Conservation (phyloP, 2,329 filamentous ascomycete species). For the Xylaria sp. region DNA sequence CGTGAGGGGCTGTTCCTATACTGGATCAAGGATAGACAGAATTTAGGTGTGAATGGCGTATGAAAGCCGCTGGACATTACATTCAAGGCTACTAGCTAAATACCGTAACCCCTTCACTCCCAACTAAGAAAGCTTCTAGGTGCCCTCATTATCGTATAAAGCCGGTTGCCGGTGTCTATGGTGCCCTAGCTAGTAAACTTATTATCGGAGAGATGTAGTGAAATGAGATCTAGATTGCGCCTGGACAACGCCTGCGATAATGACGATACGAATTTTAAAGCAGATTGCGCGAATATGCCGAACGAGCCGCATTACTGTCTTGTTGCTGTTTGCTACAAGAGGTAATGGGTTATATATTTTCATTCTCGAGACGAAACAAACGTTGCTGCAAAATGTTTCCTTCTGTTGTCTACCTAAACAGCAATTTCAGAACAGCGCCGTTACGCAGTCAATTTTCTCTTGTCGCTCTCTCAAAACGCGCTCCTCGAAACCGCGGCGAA, state of each 20-base stretch:
- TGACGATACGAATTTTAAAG: constrained; percentile 45
- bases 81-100: not conserved
- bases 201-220: constrained; percentile 66
- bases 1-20: not conserved
- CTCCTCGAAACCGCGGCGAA: too few relatives aligned
- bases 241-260: constrained; percentile 61
- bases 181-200: constrained; percentile 62
- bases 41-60: not conserved
- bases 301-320: constrained; percentile 60
- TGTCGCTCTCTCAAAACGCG: too few relatives aligned
- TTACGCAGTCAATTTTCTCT: too few relatives aligned
- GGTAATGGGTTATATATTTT: too few relatives aligned
- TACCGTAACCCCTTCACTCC: too few relatives aligned
- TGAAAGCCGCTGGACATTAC: not conserved
- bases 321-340: constrained; percentile 67
- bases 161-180: constrained; percentile 68
- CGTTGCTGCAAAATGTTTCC: too few relatives aligned
- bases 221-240: constrained; percentile 55
- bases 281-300: constrained; percentile 56
- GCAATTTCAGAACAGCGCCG: too few relatives aligned
- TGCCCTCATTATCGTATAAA: too few relatives aligned
- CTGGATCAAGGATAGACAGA: not conserved
- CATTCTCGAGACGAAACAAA: too few relatives aligned
- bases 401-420: too few relatives aligned
- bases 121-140: too few relatives aligned